phyloP scores from a whole-genome alignment of 169 alveolate species.

The Toxoplasma gondii region DNA sequence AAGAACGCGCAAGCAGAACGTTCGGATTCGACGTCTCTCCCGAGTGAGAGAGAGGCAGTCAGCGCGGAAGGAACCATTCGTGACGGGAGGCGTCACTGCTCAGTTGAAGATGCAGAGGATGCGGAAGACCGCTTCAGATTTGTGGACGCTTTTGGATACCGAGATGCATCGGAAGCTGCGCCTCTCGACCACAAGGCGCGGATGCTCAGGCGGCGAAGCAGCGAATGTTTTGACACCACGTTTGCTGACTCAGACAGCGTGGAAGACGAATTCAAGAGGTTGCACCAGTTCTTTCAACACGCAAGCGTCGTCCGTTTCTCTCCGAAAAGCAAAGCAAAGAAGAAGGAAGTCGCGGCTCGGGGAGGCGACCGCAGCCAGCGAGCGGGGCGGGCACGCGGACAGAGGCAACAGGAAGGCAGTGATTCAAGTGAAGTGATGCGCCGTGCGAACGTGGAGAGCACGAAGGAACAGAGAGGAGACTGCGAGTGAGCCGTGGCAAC shows the following conservation, averaged over 20 bases:
- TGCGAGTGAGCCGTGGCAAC: not conserved
- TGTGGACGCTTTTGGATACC: not conserved
- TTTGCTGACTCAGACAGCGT: not conserved
- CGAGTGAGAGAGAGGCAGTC: not conserved
- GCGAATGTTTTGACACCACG: no score
- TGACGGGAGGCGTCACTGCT: not conserved
- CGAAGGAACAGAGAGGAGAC: constrained; percentile 31
- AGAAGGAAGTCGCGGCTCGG: not conserved
- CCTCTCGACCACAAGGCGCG: no score
- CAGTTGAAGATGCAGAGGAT: not conserved
- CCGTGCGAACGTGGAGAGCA: not conserved
- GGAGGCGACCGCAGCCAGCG: not conserved
- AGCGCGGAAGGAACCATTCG: no score
- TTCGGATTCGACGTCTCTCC: not conserved
- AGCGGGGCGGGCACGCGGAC: not conserved
- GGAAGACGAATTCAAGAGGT: not conserved
- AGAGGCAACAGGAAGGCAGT: not conserved
- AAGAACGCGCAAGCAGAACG: not conserved
- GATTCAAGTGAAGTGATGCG: not conserved
- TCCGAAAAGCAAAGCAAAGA: not conserved
- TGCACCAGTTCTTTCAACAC: not conserved
- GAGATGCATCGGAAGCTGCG: no score
- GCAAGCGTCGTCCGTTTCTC: not conserved
- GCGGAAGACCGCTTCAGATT: not conserved
- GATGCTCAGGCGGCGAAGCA: no score